Base-by-base conservation (phyloP, 306 rosid species). In the apple (Malus domestica) region DNA sequence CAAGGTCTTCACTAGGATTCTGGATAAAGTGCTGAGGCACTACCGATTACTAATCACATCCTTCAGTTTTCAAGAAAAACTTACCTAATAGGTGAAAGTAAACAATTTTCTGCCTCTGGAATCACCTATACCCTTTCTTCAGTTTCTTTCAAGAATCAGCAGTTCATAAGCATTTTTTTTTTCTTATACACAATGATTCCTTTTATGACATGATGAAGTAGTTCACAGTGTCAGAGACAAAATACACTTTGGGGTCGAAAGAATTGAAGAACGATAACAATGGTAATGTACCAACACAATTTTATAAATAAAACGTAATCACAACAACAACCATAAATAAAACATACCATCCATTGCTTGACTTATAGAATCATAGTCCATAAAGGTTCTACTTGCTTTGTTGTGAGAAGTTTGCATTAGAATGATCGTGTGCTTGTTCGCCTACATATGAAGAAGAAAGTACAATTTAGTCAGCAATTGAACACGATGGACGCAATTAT, bases 311-410 rank as follows among this genome's bases (percentile, higher is more conserved):
- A 5, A 19, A 70, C 1, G 32, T 15, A 44, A 55, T 5, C 76
- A 64, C n/a, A 71, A 55, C 25, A 71, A 55, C 54, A 40, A 22
- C 61, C 52, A 61, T 30, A 54, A 55, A 23, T 42, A 78, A 35
- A 57, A 70, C 83, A 67, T 85, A 96, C 99, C 99, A 71, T 96
- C 99, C 92, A 92, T 96, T 25, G 99, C 97, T 81, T 89, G 98
- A 74, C 91, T 87, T 20, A 92, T 86, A 0, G 99, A 90, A 3
- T 77, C 93, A 76, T 87, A 96, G 83, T 92, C 97, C 99, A 90
- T 92, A 85, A 92, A 96, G 2, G 99, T 96, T 82, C 99, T 87
- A 46, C 97, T 84, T 9, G 98, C 89, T 80, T 89, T 89, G 86
- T 79, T 90, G 45, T 76, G 97, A 77, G 99, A 89, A 54, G 93